A percentile compares a stretch with the other conserved stretches of the same genome.
Conservation (phyloP, 2,329 filamentous ascomycete species). For the Akanthomyces uredinophilus region DNA sequence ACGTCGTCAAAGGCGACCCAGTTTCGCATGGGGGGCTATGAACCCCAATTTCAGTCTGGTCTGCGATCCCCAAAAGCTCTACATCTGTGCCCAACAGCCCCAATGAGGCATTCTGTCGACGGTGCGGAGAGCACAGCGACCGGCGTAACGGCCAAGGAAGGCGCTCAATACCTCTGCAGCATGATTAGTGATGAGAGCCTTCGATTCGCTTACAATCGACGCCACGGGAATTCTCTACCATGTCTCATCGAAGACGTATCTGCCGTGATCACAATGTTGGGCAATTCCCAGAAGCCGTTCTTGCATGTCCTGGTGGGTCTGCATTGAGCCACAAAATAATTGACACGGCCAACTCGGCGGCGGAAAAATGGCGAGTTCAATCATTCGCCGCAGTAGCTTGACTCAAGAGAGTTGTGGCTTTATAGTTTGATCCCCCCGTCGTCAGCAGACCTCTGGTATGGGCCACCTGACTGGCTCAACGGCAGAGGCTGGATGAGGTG, state of each 20-base stretch:
- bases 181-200: not conserved
- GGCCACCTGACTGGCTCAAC: conserved; percentile 12
- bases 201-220: not conserved
- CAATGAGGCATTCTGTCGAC: not conserved
- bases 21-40: not conserved
- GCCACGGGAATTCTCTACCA: not conserved
- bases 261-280: not conserved
- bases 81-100: too few relatives aligned
- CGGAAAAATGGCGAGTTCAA: not conserved
- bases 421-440: conserved; percentile 10
- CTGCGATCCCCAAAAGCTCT: too few relatives aligned
- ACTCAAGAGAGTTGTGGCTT: conserved; percentile 7
- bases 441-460: conserved; percentile 11
- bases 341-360: not conserved
- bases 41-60: not conserved
- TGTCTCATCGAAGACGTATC: not conserved
- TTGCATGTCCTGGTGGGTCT: not conserved
- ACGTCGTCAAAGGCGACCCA: not conserved
- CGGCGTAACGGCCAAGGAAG: not conserved
- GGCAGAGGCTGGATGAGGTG: not conserved
- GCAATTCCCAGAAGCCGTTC: not conserved
- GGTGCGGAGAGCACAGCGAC: not conserved
- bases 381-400: not conserved
- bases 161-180: too few relatives aligned
- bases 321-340: not conserved